Percentiles rank a stretch among this genome's conserved stretches.
phyloP scores from a whole-genome alignment of 345 rosid species.

The Gossypium turneri region DNA sequence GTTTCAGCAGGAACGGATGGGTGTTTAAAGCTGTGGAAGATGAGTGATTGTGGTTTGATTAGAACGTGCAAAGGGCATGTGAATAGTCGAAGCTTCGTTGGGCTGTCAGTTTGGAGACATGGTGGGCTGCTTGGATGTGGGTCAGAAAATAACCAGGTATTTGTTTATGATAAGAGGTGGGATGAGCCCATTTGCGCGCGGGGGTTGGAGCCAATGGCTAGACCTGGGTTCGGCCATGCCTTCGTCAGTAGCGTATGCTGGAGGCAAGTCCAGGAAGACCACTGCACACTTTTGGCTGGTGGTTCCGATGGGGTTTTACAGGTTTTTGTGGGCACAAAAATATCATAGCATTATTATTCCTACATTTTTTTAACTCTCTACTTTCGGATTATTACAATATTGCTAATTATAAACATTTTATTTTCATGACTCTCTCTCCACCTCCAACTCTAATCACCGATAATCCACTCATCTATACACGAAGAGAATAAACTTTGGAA shows the following conservation, averaged over 20 bases:
- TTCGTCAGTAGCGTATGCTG: conserved; percentile 80
- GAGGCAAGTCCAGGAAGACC: conserved; percentile 61
- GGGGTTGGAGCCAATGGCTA: conserved; percentile 35
- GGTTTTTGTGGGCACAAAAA: conserved; percentile 48
- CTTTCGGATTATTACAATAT: background rate
- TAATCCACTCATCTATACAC: too few species aligned
- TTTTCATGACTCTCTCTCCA: too few species aligned
- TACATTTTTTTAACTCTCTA: background rate
- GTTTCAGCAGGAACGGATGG: conserved; percentile 70
- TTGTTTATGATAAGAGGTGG: conserved; percentile 80
- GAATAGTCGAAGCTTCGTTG: conserved; percentile 67
- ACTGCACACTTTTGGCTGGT: conserved; percentile 64
- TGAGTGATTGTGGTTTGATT: conserved; percentile 24
- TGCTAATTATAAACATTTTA: background rate
- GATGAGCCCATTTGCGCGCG: conserved; percentile 66
- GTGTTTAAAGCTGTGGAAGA: conserved; percentile 64
- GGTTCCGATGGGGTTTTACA: conserved; percentile 76
- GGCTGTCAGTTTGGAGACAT: conserved; percentile 68
- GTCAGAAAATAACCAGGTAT: conserved; percentile 67
- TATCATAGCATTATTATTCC: background rate
- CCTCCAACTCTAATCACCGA: too few species aligned
- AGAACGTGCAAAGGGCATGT: conserved; percentile 68
- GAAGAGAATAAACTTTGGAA: too few species aligned
- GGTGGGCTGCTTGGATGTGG: conserved; percentile 82
- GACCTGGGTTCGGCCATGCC: conserved; percentile 20